Base-by-base conservation (phyloP, 441 rosid species). In the Pelargonium exstipulatum region DNA sequence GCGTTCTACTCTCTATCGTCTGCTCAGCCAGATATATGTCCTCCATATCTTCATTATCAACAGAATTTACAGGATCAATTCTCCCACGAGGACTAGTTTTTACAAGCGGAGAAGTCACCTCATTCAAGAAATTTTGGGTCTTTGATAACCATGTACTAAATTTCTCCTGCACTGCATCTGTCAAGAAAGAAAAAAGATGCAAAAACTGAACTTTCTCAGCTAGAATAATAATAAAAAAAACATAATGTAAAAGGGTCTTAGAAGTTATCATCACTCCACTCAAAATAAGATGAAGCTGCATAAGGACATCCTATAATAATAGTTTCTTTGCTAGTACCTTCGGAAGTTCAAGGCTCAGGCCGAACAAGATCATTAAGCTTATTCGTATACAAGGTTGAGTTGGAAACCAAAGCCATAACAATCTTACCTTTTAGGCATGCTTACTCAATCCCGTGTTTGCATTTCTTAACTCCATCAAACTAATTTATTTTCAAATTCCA, bases 121-220 rank as follows among this genome's bases (percentile, higher is more conserved):
- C 87, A 18, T 78, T 84, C 9, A 91, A 45, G 74, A 87, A 79
- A 65, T 71, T 81, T 63, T 86, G 99, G 74, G 99, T 88, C 82
- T 85, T 91, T 1, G 92, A 88, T 48, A 94, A 64, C 99, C 99
- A 94, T 43, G 80, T 71, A 68, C 71, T 87, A 37, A 94, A 73
- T 74, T 79, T 85, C 80, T 87, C 89, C 74, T 90, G 96, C 71
- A 91, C 85, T 1, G 87, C 83, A 79, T 76, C 99, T 95, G 81
- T 53, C 71, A 58, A 35, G 29, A 68, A 62, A 75, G 29, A 71
- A 32, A 14, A 65, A 20, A 63, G 40, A 62, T 42, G 7, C 8
- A 24, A 12, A 29, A 62, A 24, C 22, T 57, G 29, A 57, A 57
- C 62, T 68, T 57, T 22, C 53, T 69, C 66, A 69, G 61, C 26